These are phyloP conservation scores for Fusarium coffeatum DNA, from an alignment of 2,329 filamentous ascomycete genomes.

Conservation along the genomic window DNA sequence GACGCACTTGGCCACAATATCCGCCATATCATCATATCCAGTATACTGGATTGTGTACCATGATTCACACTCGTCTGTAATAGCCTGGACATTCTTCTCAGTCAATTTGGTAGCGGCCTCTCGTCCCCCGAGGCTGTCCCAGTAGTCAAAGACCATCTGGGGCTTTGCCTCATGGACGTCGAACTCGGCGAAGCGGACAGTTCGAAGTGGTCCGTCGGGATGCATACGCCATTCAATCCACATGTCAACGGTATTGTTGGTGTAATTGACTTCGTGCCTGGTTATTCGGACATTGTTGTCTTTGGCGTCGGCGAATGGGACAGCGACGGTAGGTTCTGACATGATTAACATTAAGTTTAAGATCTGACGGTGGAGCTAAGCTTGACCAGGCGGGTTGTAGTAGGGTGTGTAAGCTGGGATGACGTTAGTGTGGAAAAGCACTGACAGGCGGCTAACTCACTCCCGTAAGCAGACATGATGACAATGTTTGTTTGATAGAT, in stretches of 20 bases:
- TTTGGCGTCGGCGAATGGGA: fast-evolving
- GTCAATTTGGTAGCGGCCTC: background rate
- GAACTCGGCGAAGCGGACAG: background rate
- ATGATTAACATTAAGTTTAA: background rate
- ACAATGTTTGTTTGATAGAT: background rate
- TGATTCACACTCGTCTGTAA: background rate
- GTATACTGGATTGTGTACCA: background rate
- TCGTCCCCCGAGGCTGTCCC: background rate
- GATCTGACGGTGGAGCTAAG: background rate
- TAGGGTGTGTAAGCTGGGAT: background rate
- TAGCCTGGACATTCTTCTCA: background rate
- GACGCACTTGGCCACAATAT: background rate
- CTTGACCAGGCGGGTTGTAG: background rate
- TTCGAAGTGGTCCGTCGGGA: fast-evolving
- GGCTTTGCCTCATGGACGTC: background rate
- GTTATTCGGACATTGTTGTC: background rate
- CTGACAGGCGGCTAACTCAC: background rate
- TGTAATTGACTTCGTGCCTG: background rate
- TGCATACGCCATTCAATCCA: background rate
- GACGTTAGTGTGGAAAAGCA: background rate
- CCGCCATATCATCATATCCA: background rate
- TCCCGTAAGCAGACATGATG: background rate
- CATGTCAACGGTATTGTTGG: background rate
- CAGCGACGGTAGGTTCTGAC: background rate
- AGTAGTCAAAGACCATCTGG: background rate